Evolutionary conservation across 1,284 basidiomycete genomes (phyloP), one percentile per base, ranked within the genome.

Genomic region (Pseudozyma sp.): DNA sequence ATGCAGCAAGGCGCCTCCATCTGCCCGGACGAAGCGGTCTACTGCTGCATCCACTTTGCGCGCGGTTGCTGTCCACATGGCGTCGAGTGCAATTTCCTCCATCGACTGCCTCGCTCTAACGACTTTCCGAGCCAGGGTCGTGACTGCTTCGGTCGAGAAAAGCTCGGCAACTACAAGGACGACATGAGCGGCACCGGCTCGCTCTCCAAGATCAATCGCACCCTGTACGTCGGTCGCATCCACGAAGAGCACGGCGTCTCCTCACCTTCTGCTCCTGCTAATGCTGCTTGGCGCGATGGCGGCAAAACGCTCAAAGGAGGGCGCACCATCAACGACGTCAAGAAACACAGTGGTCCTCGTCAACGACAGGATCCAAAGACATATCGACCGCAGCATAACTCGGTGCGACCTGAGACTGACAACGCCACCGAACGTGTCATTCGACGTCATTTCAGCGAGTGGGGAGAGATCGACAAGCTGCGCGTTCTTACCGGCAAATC

Each of bases 111-210:
- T 0, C 68, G 80, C 83, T 87, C 54, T 86, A 87, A 86, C 61
- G 87, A 89, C 29, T 87, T 95, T 7, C 92, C 94, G 0, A 95
- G 98, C 85, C 91, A 92, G 49, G 94, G 94, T 5, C 92, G 94
- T 83, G 96, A 99, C 85, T 94, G 94, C 84, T 99, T 99, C 83
- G 94, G 94, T 0, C 88, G 96, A 57, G 94, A 97, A 87, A 98
- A 98, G 86, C 97, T 97, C 85, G 88, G 94, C 1, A 94, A 95
- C 85, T 99, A 98, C 86, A 88, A 96, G 73, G 96, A 99, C 84
- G 97, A 99, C 85, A 99, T 99, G 96, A 97, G 96, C 77, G 96
- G 96, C 85, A 96, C 98, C 29, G 96, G 96, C 19, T 94, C 92
- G 58, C 97, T 99, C 86, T 92, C 92, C 81, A 87, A 94, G 43